Conservation (phyloP, 192 early-diverging fungal genomes). For the Coemansia erecta region DNA sequence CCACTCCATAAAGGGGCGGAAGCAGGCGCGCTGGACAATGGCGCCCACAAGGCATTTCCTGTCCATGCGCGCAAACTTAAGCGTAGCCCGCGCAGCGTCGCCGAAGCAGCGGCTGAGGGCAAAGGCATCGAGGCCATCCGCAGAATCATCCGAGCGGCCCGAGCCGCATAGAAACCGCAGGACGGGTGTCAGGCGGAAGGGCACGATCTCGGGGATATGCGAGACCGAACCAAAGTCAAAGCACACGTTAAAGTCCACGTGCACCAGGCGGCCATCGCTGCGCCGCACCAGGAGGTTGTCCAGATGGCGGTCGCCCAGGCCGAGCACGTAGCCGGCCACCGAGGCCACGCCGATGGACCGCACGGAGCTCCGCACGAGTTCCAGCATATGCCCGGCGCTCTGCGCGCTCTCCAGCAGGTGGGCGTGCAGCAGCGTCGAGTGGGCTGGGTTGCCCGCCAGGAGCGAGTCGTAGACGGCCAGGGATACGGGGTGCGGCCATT, state of each 20-base stretch:
- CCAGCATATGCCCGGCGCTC: slow-evolving; percentile 18
- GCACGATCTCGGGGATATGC: slow-evolving; percentile 68
- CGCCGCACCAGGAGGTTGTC: slow-evolving; percentile 68
- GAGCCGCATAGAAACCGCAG: slow-evolving; percentile 35
- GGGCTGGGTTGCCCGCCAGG: background rate
- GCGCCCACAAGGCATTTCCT: slow-evolving; percentile 17
- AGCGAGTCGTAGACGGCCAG: slow-evolving; percentile 22
- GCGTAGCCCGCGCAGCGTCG: slow-evolving; percentile 6
- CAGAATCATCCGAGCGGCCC: too few species aligned
- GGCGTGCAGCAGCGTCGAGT: slow-evolving; percentile 15
- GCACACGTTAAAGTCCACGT: slow-evolving; percentile 77
- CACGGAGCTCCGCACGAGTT: slow-evolving; percentile 13
- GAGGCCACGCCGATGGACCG: slow-evolving; percentile 55
- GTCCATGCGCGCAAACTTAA: slow-evolving; percentile 42
- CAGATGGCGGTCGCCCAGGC: slow-evolving; percentile 71
- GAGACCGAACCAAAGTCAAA: slow-evolving; percentile 66
- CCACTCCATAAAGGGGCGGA: slow-evolving; percentile 46
- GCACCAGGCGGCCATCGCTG: slow-evolving; percentile 55
- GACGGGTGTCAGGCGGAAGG: slow-evolving; percentile 70
- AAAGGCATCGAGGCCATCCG: slow-evolving; percentile 7
- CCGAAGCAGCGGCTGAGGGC: slow-evolving; percentile 21
- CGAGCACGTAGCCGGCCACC: slow-evolving; percentile 63
- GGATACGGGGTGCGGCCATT: slow-evolving; percentile 19
- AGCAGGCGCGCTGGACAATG: slow-evolving; percentile 12
- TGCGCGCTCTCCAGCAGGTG: slow-evolving; percentile 12